Evolutionary conservation across 495 filamentous ascomycete species (phyloP), one percentile per base, ranked within the genome.

Genomic region (Penicillium manginii): DNA sequence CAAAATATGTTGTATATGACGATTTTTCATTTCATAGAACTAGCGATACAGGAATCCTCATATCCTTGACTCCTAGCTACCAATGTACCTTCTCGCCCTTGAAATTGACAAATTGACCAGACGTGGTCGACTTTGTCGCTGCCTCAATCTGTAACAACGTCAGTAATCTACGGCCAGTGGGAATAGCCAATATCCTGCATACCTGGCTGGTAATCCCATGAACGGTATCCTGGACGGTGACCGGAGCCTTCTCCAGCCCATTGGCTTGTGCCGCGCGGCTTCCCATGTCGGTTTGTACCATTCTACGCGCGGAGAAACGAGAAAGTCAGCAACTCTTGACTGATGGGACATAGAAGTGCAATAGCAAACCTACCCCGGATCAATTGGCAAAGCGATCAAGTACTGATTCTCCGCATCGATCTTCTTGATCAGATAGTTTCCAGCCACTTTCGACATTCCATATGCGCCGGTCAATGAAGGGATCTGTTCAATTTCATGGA

Each of bases 391-490:
- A 48, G 71, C 54, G 2, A 69, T 64, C 19, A 81, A 50, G 17
- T 65, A 40, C 46, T 54, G 29, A 59, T 76, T 64, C 63, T 75
- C 71, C n/a, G 57, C 52, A 63, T 80, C 66, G 39, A 78, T 73
- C 54, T 72, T 75, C 51, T 62, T 61, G 2, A 69, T 50, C 18
- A 79, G 31, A 58, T 63, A 79, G 59, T 81, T 77, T 7, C 73
- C 54, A 1, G 72, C 70, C n/a, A 59, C 73, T 58, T 79, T 79
- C 4, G 69, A 73, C 26, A 67, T 60, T 18, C 73, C 75, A 62
- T 79, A 79, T 0, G 68, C 68, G 4, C 56, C 54, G 22, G 60
- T 61, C 45, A 67, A 18, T 6, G 64, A 61, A 0, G 61, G 37
- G 1, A 66, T 50, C 18, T 56, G 45, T 21, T 69, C 72, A 29